phyloP scores from a whole-genome alignment of 2,329 filamentous ascomycete species.

The Trichoderma gracile region DNA sequence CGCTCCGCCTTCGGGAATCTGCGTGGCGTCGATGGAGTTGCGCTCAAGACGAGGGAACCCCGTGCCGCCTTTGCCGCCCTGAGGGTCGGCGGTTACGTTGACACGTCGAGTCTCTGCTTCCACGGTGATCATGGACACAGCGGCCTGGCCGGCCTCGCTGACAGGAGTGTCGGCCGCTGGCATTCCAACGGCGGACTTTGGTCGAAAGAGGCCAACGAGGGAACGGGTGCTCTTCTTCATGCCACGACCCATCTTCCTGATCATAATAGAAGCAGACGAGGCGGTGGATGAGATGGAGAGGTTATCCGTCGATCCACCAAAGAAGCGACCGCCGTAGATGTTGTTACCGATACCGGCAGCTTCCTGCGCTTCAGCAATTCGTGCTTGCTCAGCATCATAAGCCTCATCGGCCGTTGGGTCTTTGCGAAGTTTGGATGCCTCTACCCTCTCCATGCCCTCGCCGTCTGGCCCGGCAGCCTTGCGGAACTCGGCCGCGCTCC shows the following conservation, averaged over 20 bases:
- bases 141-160: constrained; percentile 70
- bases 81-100: constrained; percentile 71
- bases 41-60: constrained; percentile 83
- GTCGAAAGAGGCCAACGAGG: constrained; percentile 89
- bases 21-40: constrained; percentile 72
- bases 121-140: constrained; percentile 92
- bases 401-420: constrained; percentile 63
- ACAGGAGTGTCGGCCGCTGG: constrained; percentile 68
- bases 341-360: constrained; percentile 86
- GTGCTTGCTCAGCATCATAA: constrained; percentile 83
- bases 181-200: constrained; percentile 84
- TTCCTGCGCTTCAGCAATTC: constrained; percentile 91
- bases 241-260: constrained; percentile 98
- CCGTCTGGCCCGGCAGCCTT: constrained; percentile 67
- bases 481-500: constrained; percentile 87
- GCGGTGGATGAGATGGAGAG: constrained; percentile 87
- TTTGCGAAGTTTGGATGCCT: constrained; percentile 62
- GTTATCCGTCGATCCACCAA: constrained; percentile 91
- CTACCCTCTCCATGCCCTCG: constrained; percentile 41
- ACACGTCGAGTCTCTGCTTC: constrained; percentile 87
- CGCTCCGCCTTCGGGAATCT: constrained; percentile 45
- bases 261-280: constrained; percentile 88
- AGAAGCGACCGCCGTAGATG: constrained; percentile 88
- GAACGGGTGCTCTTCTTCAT: constrained; percentile 93
- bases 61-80: constrained; percentile 70